phyloP scores from a whole-genome alignment of 345 rosid species.

The Citrus australasica region DNA sequence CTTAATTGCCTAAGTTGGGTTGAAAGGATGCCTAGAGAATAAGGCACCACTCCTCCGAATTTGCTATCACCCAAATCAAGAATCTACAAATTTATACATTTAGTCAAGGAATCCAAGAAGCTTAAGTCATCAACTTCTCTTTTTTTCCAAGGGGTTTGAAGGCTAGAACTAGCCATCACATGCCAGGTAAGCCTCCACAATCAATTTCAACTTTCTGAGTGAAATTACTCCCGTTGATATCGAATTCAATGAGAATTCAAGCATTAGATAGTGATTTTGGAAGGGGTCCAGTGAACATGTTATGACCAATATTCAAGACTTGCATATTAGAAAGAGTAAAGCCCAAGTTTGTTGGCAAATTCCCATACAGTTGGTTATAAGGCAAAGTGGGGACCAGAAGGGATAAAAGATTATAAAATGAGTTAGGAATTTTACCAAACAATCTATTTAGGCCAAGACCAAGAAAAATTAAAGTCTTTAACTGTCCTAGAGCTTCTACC shows the following conservation, averaged over 20 bases:
- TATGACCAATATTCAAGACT: slow-evolving; percentile 6
- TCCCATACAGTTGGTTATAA: slow-evolving; percentile 16
- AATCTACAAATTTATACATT: slow-evolving; percentile 21
- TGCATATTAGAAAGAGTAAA: slow-evolving; percentile 17
- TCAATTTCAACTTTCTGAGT: slow-evolving; percentile 18
- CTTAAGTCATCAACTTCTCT: slow-evolving; percentile 20
- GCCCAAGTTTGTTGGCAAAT: slow-evolving; percentile 16
- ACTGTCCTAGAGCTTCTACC: neutral
- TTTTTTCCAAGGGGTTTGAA: slow-evolving; percentile 18
- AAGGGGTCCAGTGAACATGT: slow-evolving; percentile 16
- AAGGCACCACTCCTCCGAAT: slow-evolving; percentile 19
- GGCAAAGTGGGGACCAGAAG: neutral
- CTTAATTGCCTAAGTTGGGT: slow-evolving; percentile 1
- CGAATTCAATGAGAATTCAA: slow-evolving; percentile 10
- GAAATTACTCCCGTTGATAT: slow-evolving; percentile 16
- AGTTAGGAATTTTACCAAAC: slow-evolving; percentile 8
- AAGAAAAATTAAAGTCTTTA: neutral
- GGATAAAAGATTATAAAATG: slow-evolving; percentile 19
- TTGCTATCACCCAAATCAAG: slow-evolving; percentile 16
- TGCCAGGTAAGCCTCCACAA: slow-evolving; percentile 7
- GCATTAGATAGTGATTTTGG: slow-evolving; percentile 26
- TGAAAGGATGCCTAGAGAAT: slow-evolving; percentile 22
- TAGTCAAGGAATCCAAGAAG: slow-evolving; percentile 20
- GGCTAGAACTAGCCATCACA: slow-evolving; percentile 10
- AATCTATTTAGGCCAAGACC: neutral